Evolutionary conservation across 2,329 filamentous ascomycete species (phyloP).

Genomic region (Alternaria incomplexa): DNA sequence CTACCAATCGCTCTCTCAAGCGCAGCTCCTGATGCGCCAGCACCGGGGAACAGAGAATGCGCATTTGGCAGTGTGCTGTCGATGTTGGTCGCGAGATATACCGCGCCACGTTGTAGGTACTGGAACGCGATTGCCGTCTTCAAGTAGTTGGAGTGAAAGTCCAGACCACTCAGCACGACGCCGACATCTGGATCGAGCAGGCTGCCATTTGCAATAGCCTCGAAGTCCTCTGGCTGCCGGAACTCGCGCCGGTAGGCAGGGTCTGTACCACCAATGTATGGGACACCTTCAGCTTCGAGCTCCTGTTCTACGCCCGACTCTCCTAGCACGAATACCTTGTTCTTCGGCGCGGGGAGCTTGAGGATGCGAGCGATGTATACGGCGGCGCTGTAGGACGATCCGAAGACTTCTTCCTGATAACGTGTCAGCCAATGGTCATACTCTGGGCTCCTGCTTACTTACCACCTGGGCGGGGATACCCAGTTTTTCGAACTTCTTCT

Average conservation of each 20-base stretch:
- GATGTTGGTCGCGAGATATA: constrained; percentile 91
- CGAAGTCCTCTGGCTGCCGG: constrained; percentile 75
- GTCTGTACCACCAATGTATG: constrained; percentile 87
- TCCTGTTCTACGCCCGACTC: constrained; percentile 92
- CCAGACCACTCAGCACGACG: constrained; percentile 85
- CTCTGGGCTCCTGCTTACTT: constrained; percentile 18
- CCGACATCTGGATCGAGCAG: constrained; percentile 88
- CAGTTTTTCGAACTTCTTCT: constrained; percentile 83
- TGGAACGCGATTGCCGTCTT: constrained; percentile 86
- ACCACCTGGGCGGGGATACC: constrained; percentile 77
- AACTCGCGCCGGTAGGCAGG: constrained; percentile 78
- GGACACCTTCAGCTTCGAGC: constrained; percentile 77
- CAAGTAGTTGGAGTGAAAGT: constrained; percentile 95
- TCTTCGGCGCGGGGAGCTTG: constrained; percentile 75
- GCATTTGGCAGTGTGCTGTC: constrained; percentile 88
- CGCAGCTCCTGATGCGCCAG: constrained; percentile 80
- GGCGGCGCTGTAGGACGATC: constrained; percentile 91
- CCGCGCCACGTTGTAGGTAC: constrained; percentile 81
- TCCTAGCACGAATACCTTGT: constrained; percentile 93
- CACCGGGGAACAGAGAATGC: constrained; percentile 86
- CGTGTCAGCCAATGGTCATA: constrained; percentile 1
- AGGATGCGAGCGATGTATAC: constrained; percentile 96
- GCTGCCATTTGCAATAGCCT: constrained; percentile 71
- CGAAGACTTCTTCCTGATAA: constrained; percentile 85
- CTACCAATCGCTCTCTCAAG: constrained; percentile 68